A percentile compares a stretch with the other conserved stretches of the same genome.
phyloP scores from a whole-genome alignment of 345 rosid species.

The Dimocarpus longan region DNA sequence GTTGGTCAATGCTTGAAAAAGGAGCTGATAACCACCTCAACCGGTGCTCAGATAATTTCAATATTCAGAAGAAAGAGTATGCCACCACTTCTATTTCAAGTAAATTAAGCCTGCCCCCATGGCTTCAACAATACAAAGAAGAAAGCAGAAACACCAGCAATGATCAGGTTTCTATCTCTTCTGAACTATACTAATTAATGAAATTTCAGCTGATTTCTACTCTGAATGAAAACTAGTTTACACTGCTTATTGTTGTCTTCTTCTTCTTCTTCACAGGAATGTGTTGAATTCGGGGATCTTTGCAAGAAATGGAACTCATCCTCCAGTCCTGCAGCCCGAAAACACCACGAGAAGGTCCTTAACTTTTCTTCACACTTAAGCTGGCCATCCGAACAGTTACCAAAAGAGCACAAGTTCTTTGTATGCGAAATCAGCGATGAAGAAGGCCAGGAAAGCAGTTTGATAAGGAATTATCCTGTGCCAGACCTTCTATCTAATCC shows the following conservation, averaged over 20 bases:
- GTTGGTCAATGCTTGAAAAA: constrained; percentile 40
- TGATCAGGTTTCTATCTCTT: constrained; percentile 36
- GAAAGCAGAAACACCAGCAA: constrained; percentile 20
- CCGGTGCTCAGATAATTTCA: constrained; percentile 16
- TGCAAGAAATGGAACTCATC: constrained; percentile 31
- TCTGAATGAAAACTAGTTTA: neutral
- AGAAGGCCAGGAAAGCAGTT: constrained; percentile 33
- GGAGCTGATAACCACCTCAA: constrained; percentile 28
- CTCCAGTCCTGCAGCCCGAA: constrained; percentile 21
- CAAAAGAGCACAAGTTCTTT: constrained; percentile 49
- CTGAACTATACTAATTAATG: neutral
- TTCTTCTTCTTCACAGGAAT: constrained; percentile 26
- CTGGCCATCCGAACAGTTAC: constrained; percentile 45
- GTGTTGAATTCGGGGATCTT: constrained; percentile 32
- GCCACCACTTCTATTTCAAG: neutral
- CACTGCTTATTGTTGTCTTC: neutral
- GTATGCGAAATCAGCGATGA: constrained; percentile 35
- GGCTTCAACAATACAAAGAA: no score
- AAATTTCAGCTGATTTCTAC: neutral
- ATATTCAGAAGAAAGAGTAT: constrained; percentile 18
- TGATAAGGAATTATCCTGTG: constrained; percentile 25
- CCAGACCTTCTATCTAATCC: constrained; percentile 68
- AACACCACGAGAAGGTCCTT: constrained; percentile 33
- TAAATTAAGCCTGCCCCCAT: no score
- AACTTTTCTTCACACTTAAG: constrained; percentile 42